These are phyloP conservation scores for Conticribra weissflogii DNA, from an alignment of 108 stramenopile genomes.

Conservation along the genomic window DNA sequence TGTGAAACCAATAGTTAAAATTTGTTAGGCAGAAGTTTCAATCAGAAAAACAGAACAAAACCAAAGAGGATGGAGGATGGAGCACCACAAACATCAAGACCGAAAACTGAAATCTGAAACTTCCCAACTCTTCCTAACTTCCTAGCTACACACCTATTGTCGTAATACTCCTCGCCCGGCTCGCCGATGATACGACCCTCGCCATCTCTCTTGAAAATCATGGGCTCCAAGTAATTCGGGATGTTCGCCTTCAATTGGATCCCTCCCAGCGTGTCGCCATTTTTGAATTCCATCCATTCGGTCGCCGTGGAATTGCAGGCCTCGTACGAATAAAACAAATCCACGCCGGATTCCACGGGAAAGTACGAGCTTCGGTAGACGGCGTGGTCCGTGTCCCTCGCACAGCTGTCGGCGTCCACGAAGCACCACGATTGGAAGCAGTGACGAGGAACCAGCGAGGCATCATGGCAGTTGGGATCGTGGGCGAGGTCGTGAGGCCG, in stretches of 20 bases:
- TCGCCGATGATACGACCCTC: neutral
- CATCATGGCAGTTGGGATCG: neutral
- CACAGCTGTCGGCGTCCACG: neutral
- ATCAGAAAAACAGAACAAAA: neutral
- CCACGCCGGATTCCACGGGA: neutral
- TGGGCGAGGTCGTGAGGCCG: neutral
- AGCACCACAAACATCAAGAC: neutral
- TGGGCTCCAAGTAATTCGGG: neutral
- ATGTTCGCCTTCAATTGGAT: neutral
- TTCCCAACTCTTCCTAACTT: too few species aligned
- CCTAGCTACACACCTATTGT: too few species aligned
- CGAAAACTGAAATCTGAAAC: neutral
- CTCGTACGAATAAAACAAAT: neutral
- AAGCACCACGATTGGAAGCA: slow-evolving; percentile 6
- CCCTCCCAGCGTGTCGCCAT: neutral
- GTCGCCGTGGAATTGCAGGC: neutral
- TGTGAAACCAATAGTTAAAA: neutral
- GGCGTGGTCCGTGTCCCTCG: neutral
- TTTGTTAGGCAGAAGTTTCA: neutral
- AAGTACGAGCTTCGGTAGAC: neutral
- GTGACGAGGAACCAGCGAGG: neutral
- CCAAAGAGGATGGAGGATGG: neutral
- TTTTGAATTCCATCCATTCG: neutral
- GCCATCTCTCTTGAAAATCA: neutral
- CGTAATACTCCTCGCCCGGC: neutral